Evolutionary conservation across 1,284 basidiomycete species (phyloP), one percentile per base, ranked within the genome.

Genomic region (Pyrrhoderma lamaoense): DNA sequence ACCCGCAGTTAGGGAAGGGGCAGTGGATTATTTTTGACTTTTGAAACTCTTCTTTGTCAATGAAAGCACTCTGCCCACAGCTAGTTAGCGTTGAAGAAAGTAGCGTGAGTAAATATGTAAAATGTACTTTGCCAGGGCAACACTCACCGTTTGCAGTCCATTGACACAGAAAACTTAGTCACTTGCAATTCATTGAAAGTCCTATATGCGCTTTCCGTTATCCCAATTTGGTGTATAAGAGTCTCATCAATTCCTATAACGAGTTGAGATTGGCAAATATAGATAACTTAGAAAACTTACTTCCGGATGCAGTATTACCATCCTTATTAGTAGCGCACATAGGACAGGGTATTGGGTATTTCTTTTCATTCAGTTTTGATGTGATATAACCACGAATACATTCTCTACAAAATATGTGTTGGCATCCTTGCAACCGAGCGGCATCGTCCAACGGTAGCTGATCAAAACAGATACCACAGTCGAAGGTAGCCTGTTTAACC

Each of bases 341-440:
- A 1, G 83, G 83, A 60, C 83, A 85, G 4, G 74, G 57, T 31
- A 85, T 75, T 0, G 83, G 82, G 56, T 76, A 84, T 8, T 72
- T 70, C 51, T 73, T 73, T 39, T 80, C 74, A 3, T 67, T 60
- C 21, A 85, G 65, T 61, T 76, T 76, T 2, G 70, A 66, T 9
- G 59, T 58, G 18, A 78, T 65, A 53, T 78, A 73, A 3, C 59
- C 58, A 44, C 65, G 64, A 39, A 82, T 57, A 58, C 84, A 86
- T 2, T 65, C 59, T 51, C 78, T 68, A 60, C 82, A 85, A 61
- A 77, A 79, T n/a, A 53, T 50, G 58, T 85, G 81, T 7, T 62
- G 57, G 57, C 82, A 85, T 2, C 56, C 60, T 0, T 72, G 65
- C 14, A 82, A 58, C 13, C 61, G 65, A 22, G 74, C 70, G 14